phyloP scores from a whole-genome alignment of 371 early-diverging fungal species.

The Funneliformis caledonium region DNA sequence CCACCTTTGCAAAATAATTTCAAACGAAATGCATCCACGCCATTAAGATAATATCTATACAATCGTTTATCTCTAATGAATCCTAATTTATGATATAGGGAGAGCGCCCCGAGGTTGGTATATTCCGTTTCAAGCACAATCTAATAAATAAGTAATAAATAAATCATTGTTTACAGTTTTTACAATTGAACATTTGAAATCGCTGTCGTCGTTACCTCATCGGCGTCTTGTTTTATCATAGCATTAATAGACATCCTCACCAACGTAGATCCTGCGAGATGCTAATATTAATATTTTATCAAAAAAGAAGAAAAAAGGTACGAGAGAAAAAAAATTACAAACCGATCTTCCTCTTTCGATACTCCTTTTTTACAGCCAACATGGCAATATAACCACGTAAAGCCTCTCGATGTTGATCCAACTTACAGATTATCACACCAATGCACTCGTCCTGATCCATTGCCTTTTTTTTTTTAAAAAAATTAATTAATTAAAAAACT shows the following conservation, averaged over 20 bases:
- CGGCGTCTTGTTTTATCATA: conserved; percentile 80
- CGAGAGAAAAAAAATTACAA: conserved; percentile 14
- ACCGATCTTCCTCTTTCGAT: conserved; percentile 83
- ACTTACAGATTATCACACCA: conserved; percentile 89
- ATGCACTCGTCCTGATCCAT: conserved; percentile 67
- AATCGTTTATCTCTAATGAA: conserved; percentile 93
- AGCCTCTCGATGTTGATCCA: conserved; percentile 76
- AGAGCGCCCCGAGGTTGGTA: conserved; percentile 85
- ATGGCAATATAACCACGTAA: conserved; percentile 95
- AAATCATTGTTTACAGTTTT: no score
- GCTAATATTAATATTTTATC: background rate
- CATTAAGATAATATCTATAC: conserved; percentile 90
- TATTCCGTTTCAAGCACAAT: conserved; percentile 92
- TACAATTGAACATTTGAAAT: background rate
- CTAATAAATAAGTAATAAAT: conserved; percentile 45
- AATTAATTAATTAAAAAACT: background rate
- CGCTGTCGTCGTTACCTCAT: conserved; percentile 68
- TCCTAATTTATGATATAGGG: conserved; percentile 89
- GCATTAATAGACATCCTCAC: conserved; percentile 74
- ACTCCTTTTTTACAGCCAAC: conserved; percentile 85
- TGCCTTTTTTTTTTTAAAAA: conserved; percentile 48
- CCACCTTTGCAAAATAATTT: conserved; percentile 59
- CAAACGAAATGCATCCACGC: conserved; percentile 90
- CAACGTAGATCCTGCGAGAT: conserved; percentile 59
- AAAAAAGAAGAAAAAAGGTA: background rate